phyloP scores from a whole-genome alignment of 225 moss, liverwort and hornwort species.

The Ulota crispa region DNA sequence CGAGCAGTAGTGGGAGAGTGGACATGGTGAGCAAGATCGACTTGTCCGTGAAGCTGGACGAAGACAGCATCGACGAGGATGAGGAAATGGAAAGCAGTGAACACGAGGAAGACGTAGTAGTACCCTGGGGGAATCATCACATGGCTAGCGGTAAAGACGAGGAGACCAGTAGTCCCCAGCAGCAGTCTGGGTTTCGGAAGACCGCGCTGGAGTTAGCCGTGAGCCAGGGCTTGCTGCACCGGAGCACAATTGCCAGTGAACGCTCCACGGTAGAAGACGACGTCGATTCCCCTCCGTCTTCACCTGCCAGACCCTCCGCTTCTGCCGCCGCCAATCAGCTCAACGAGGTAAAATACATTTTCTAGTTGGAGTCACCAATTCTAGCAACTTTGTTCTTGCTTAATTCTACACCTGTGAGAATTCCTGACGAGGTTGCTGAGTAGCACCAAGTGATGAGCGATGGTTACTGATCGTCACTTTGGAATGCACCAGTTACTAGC shows the following conservation, averaged over 20 bases:
- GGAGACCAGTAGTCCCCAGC: constrained; percentile 27
- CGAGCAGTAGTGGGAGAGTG: constrained; percentile 35
- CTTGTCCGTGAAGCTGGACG: constrained; percentile 46
- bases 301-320: constrained; percentile 9
- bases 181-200: neutral
- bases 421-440: neutral
- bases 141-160: constrained; percentile 23
- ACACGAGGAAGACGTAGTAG: neutral
- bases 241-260: constrained; percentile 27
- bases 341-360: constrained; percentile 27
- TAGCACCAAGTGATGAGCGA: neutral
- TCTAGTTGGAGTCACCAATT: neutral
- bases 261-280: constrained; percentile 44
- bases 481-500: constrained; percentile 23
- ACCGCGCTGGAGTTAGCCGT: neutral
- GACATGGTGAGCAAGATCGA: constrained; percentile 51
- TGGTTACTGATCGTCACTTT: neutral
- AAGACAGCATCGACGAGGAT: constrained; percentile 44
- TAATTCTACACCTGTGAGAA: neutral
- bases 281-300: constrained; percentile 31
- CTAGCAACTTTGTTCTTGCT: neutral
- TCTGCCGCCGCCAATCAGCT: constrained; percentile 26
- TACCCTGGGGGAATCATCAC: neutral
- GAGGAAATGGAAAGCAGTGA: constrained; percentile 43
- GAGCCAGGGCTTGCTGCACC: constrained; percentile 11